Evolutionary conservation across 2,329 filamentous ascomycete species (phyloP).

Genomic region (Scortechinia acanthostroma): DNA sequence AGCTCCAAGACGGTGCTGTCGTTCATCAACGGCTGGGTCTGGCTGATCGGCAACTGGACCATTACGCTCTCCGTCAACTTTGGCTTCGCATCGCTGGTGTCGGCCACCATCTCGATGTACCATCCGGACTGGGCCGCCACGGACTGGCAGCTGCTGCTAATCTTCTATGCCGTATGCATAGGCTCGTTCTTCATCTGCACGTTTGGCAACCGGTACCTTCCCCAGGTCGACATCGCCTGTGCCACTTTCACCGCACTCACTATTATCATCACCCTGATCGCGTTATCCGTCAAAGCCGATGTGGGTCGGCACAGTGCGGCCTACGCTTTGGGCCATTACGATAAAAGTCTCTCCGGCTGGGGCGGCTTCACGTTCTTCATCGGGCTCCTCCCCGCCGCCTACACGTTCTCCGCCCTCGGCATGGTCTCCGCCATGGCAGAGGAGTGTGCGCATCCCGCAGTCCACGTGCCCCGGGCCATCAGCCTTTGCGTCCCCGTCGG

Average conservation of each 20-base stretch:
- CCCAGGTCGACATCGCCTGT: background rate
- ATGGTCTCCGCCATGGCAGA: constrained; percentile 49
- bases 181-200: background rate
- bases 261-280: background rate
- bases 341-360: background rate
- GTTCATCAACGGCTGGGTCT: constrained; percentile 43
- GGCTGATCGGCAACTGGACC: constrained; percentile 42
- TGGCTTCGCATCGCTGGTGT: constrained; percentile 43
- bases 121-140: constrained; percentile 31
- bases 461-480: constrained; percentile 69
- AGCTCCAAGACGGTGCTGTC: constrained; percentile 30
- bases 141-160: background rate
- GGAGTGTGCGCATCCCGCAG: constrained; percentile 58
- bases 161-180: background rate
- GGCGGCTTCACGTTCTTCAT: background rate
- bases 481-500: constrained; percentile 62
- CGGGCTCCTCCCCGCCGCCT: background rate
- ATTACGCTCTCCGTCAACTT: constrained; percentile 45
- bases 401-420: background rate
- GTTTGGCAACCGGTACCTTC: background rate
- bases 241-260: background rate
- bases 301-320: background rate
- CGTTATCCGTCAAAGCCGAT: background rate
- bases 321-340: background rate
- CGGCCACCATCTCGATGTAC: constrained; percentile 41